Evolutionary conservation across 1,139 yeast genomes (phyloP).

Genomic region (Blastobotrys illinoisensis): DNA sequence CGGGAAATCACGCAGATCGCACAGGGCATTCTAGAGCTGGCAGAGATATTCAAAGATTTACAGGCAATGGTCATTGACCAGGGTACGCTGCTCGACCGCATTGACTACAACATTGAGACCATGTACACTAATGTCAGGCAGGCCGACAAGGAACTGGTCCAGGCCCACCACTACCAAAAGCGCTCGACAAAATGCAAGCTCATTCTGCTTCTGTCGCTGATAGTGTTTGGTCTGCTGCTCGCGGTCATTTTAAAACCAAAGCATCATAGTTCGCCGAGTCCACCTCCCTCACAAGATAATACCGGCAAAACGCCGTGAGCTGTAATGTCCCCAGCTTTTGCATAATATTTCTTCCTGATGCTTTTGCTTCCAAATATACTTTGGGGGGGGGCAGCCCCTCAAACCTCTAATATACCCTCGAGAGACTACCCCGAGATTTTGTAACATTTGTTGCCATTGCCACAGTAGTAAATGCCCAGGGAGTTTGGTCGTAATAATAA

Average conservation of each 20-base stretch:
- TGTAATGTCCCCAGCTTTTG: not conserved
- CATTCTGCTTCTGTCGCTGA: slow-evolving; percentile 62
- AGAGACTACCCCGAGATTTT: no score
- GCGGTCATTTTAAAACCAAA: slow-evolving; percentile 67
- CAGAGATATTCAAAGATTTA: slow-evolving; percentile 88
- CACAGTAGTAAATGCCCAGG: no score
- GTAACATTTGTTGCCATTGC: no score
- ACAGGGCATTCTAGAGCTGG: slow-evolving; percentile 87
- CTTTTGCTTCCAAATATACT: no score
- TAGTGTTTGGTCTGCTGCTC: slow-evolving; percentile 68
- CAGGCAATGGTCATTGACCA: slow-evolving; percentile 91
- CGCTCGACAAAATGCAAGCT: slow-evolving; percentile 88
- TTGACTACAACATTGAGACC: slow-evolving; percentile 81
- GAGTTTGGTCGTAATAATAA: no score
- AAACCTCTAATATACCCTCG: no score
- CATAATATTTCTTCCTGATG: no score
- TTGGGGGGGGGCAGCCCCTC: no score
- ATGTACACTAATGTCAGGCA: slow-evolving; percentile 69
- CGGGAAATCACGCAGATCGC: slow-evolving; percentile 86
- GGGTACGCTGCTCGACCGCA: slow-evolving; percentile 87
- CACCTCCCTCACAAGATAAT: slow-evolving; percentile 9
- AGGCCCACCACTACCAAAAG: slow-evolving; percentile 78
- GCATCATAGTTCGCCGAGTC: slow-evolving; percentile 18
- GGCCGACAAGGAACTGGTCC: slow-evolving; percentile 70
- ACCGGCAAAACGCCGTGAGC: not conserved